A percentile compares a stretch with the other conserved stretches of the same genome.
Evolutionary conservation across 1,139 yeast genomes (phyloP).

Genomic region (Magnusiomyces suaveolens): DNA sequence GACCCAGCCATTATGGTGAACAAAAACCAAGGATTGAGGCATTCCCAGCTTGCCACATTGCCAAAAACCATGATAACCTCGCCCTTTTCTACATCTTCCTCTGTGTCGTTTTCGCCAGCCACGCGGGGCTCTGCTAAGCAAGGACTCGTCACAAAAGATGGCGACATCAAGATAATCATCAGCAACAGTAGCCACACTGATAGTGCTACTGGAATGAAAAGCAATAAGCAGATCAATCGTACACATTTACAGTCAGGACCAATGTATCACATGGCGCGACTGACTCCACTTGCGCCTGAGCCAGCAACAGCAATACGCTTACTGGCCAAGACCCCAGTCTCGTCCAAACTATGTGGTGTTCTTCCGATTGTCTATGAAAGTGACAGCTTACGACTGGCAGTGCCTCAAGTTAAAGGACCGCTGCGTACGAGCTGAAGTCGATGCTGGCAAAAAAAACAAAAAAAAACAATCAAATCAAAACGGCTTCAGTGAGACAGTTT

Average conservation of each 20-base stretch:
- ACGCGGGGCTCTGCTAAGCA: neutral
- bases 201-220: too few relatives aligned
- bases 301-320: neutral
- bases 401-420: neutral
- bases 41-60: neutral
- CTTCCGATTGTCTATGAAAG: neutral
- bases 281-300: neutral
- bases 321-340: neutral
- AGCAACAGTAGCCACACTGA: neutral
- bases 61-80: neutral
- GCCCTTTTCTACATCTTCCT: neutral
- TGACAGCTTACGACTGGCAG: neutral
- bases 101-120: neutral
- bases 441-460: too few relatives aligned
- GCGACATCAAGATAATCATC: too few relatives aligned
- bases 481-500: neutral
- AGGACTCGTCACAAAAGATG: too few relatives aligned
- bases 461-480: neutral
- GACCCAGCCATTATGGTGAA: neutral
- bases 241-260: neutral
- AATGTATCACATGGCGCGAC: neutral
- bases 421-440: neutral
- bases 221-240: neutral
- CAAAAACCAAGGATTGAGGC: neutral
- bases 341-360: neutral